A percentile compares a stretch with the other conserved stretches of the same genome.
These are phyloP conservation scores for Flagelloscypha sp. DNA, from an alignment of 768 basidiomycete genomes.

Conservation along the genomic window DNA sequence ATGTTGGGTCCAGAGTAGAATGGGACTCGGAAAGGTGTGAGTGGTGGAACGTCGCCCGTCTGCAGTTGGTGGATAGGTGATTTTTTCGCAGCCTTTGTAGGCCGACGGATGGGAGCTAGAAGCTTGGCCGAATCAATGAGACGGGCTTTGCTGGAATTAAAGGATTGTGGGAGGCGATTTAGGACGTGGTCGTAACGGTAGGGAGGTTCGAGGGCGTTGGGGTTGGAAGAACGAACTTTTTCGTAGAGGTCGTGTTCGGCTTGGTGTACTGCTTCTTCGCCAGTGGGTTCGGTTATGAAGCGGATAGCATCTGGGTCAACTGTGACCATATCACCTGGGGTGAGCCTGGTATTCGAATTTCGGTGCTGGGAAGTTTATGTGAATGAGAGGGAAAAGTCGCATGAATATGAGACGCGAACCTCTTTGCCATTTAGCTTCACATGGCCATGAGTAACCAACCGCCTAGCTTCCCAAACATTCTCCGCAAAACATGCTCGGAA, in stretches of 20 bases:
- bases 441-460: constrained; percentile 78
- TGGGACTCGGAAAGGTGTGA: constrained; percentile 81
- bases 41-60: no score
- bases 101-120: no score
- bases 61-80: no score
- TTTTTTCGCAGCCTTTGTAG: no score
- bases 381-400: not conserved
- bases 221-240: not conserved
- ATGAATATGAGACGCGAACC: constrained; percentile 36
- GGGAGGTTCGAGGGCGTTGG: not conserved
- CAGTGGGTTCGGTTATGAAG: constrained; percentile 42
- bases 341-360: constrained; percentile 78
- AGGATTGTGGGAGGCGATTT: no score
- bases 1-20: constrained; percentile 83
- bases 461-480: constrained; percentile 84
- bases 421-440: constrained; percentile 85
- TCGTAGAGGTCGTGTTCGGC: constrained; percentile 1
- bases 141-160: no score
- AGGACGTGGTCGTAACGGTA: no score
- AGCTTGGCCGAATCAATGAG: no score
- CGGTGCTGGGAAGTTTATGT: constrained; percentile 45
- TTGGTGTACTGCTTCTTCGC: constrained; percentile 1
- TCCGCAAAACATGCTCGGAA: constrained; percentile 84
- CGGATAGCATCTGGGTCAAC: constrained; percentile 77
- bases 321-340: constrained; percentile 91